Evolutionary conservation across 2,329 filamentous ascomycete genomes (phyloP).

Genomic region (Neonectria ditissima): DNA sequence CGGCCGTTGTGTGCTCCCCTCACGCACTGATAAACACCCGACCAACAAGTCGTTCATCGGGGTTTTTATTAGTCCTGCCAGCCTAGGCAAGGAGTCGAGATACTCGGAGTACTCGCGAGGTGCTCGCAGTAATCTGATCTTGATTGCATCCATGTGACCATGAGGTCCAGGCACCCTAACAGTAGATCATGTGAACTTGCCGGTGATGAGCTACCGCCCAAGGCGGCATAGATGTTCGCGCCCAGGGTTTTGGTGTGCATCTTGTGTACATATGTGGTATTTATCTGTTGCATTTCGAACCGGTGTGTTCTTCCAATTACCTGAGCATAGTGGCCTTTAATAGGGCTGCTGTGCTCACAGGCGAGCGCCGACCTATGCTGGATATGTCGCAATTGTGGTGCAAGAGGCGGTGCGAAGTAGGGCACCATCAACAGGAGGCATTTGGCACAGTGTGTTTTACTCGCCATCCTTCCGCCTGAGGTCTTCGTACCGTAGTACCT

Average conservation of each 20-base stretch:
- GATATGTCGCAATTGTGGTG: slow-evolving; percentile 1
- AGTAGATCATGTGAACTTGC: slow-evolving; percentile 39
- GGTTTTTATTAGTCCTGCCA: too few relatives aligned
- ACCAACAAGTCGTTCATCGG: not conserved
- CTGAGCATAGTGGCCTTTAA: not conserved
- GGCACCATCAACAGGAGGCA: not conserved
- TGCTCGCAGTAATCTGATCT: slow-evolving; percentile 21
- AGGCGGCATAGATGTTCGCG: slow-evolving; percentile 21
- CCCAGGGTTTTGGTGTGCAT: not conserved
- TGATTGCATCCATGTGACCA: slow-evolving; percentile 31
- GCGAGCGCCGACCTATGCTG: not conserved
- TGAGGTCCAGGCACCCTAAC: slow-evolving; percentile 24
- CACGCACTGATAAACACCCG: slow-evolving; percentile 3
- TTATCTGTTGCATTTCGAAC: not conserved
- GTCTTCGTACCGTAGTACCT: slow-evolving; percentile 10
- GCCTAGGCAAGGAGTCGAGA: not conserved
- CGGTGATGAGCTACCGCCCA: slow-evolving; percentile 35
- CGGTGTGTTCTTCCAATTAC: slow-evolving; percentile 7
- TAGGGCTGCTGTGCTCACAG: not conserved
- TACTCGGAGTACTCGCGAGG: not conserved
- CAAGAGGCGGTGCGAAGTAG: not conserved
- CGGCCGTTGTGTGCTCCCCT: slow-evolving; percentile 1
- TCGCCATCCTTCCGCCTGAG: slow-evolving; percentile 5
- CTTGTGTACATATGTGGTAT: not conserved
- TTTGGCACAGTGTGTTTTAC: slow-evolving; percentile 1